Conservation (phyloP, 371 early-diverging fungal species). For the Mucor plumbeus region DNA sequence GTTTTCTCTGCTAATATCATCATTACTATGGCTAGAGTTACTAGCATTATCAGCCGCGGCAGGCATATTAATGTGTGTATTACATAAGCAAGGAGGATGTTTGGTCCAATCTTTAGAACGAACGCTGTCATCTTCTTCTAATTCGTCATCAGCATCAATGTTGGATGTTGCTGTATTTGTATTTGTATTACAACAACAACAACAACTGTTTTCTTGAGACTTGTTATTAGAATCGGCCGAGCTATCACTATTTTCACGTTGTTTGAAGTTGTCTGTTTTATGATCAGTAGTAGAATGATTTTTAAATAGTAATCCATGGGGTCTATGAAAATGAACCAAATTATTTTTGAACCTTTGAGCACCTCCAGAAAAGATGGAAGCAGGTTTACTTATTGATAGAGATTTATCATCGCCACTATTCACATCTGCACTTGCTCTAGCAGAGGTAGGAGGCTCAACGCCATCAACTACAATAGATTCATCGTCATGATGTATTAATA, state of each 20-base stretch:
- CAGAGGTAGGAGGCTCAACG: background rate
- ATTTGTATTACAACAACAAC: background rate
- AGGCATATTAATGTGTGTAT: background rate
- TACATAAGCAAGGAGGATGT: slow-evolving; percentile 2
- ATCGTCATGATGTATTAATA: background rate
- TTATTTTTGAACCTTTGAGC: background rate
- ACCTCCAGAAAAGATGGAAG: background rate
- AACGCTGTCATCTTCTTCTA: background rate
- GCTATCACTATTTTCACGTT: background rate
- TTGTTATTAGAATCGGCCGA: background rate
- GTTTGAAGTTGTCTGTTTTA: background rate
- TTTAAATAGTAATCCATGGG: slow-evolving; percentile 6
- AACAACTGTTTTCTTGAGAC: background rate
- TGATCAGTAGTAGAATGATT: background rate
- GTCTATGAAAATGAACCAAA: slow-evolving; percentile 9
- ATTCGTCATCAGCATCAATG: background rate
- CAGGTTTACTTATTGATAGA: background rate
- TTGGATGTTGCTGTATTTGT: background rate
- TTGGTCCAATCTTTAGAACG: background rate
- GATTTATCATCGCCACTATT: background rate
- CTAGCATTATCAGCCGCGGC: background rate
- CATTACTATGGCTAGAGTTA: background rate
- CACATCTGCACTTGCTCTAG: background rate
- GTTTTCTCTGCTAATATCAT: background rate
- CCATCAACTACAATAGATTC: background rate